phyloP scores from a whole-genome alignment of 331 rosid genomes.

The Telfairia occidentalis region DNA sequence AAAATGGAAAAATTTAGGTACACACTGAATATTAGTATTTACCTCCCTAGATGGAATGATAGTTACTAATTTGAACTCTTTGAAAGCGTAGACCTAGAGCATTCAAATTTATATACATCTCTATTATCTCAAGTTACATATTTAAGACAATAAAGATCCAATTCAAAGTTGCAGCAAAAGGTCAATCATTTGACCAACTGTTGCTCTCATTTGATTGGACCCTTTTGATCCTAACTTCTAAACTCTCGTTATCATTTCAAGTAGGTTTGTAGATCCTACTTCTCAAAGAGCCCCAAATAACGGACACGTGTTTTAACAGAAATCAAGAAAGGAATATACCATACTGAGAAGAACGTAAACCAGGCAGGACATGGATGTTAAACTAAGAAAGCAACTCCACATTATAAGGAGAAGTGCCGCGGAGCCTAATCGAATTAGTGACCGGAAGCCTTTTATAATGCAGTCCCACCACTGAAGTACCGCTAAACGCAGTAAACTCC shows the following conservation, averaged over 20 bases:
- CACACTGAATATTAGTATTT: background rate
- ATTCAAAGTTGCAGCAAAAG: background rate
- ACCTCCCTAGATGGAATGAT: background rate
- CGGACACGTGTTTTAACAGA: background rate
- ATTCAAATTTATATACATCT: background rate
- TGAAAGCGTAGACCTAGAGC: background rate
- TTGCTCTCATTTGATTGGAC: background rate
- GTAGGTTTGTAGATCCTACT: background rate
- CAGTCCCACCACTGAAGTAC: slow-evolving; percentile 64
- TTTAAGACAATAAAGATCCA: background rate
- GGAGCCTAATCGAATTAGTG: slow-evolving; percentile 52
- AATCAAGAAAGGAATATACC: slow-evolving; percentile 35
- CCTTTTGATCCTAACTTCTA: background rate
- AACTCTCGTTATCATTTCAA: background rate
- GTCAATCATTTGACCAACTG: background rate
- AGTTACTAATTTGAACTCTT: background rate
- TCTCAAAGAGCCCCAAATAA: background rate
- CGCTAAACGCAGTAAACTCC: slow-evolving; percentile 33
- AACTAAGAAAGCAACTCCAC: slow-evolving; percentile 92
- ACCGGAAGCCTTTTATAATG: slow-evolving; percentile 58
- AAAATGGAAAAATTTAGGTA: background rate
- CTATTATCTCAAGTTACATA: background rate
- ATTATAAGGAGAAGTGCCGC: slow-evolving; percentile 73
- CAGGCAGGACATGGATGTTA: slow-evolving; percentile 86
- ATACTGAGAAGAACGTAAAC: slow-evolving; percentile 74